These are phyloP conservation scores for Ascochyta koolunga DNA, from an alignment of 2,329 filamentous ascomycete genomes.

Conservation along the genomic window DNA sequence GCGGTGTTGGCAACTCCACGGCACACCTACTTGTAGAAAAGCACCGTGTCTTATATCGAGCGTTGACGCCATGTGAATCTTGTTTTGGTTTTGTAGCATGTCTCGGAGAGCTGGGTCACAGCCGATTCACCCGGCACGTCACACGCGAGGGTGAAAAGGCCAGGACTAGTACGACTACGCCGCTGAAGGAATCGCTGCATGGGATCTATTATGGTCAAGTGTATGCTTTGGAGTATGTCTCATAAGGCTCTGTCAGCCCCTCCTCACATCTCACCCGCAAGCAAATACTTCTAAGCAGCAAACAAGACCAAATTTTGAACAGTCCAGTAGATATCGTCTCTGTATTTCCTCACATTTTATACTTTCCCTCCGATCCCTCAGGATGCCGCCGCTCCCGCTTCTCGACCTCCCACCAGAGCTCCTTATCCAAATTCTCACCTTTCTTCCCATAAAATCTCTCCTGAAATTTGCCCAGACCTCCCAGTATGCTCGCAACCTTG, in stretches of 20 bases:
- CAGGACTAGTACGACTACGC: constrained; percentile 3
- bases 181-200: constrained; percentile 8
- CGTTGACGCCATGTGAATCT: background rate
- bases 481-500: constrained; percentile 32
- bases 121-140: background rate
- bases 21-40: constrained; percentile 4
- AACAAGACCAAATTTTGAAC: background rate
- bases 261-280: background rate
- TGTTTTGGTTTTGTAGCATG: background rate
- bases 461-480: constrained; percentile 45
- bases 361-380: background rate
- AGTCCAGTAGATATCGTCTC: no score
- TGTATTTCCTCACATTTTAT: no score
- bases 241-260: constrained; percentile 2
- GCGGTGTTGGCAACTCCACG: background rate
- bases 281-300: background rate
- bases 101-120: background rate
- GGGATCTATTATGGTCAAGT: constrained; percentile 2
- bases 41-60: background rate
- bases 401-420: constrained; percentile 43
- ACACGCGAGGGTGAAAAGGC: background rate
- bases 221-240: background rate
- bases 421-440: constrained; percentile 39
- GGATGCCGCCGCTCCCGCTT: constrained; percentile 26
- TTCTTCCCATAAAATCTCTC: constrained; percentile 40